These are phyloP conservation scores for Phytopythium mirpurense DNA, from an alignment of 352 stramenopile species.

Conservation along the genomic window DNA sequence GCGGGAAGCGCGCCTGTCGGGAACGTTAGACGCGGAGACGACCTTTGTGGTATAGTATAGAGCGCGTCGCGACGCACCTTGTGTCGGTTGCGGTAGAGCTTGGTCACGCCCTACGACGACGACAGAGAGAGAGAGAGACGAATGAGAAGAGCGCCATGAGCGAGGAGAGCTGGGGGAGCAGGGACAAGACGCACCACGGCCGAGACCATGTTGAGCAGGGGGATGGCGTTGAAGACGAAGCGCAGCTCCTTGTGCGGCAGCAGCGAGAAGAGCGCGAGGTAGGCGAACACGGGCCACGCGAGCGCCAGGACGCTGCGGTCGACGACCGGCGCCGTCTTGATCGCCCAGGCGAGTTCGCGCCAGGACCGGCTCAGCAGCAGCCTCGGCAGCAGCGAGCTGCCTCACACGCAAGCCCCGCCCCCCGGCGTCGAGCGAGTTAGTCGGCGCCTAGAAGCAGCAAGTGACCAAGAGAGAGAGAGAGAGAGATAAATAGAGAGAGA, in stretches of 20 bases:
- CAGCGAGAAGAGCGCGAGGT: constrained; percentile 94
- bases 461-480: background rate
- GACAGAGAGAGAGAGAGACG: too few relatives aligned
- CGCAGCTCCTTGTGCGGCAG: constrained; percentile 98
- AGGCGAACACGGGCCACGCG: constrained; percentile 70
- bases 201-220: constrained; percentile 93
- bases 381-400: constrained; percentile 39
- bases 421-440: too few relatives aligned
- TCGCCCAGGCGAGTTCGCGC: constrained; percentile 25
- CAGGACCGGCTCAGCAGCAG: constrained; percentile 36
- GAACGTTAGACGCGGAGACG: background rate
- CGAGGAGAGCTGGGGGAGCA: background rate
- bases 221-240: constrained; percentile 96
- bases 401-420: background rate
- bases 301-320: constrained; percentile 49
- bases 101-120: constrained; percentile 45
- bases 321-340: constrained; percentile 37
- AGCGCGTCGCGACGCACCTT: constrained; percentile 30
- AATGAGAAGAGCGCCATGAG: background rate
- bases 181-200: constrained; percentile 85
- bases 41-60: too few relatives aligned
- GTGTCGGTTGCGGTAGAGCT: constrained; percentile 52
- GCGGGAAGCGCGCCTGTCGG: constrained; percentile 38
- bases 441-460: constrained; percentile 1
- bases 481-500: constrained; percentile 1